Base-by-base conservation (phyloP, 345 rosid genomes). In the Eutrema japonicum region DNA sequence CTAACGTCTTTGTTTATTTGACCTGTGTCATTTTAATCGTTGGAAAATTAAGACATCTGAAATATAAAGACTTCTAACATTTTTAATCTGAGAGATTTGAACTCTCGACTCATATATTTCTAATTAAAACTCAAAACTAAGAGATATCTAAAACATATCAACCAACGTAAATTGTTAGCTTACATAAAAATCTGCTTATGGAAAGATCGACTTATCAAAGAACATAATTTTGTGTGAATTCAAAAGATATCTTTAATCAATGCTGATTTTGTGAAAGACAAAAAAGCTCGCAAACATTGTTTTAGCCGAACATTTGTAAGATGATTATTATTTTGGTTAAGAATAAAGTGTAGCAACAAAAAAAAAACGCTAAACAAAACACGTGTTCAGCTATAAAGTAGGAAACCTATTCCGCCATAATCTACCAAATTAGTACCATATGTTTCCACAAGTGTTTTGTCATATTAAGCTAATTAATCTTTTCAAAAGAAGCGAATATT, bases 341-440 rank as follows among this genome's bases (percentile, higher is more conserved):
- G 32, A 22, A 55, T 3, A 33, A 33, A 55, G 41, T 8, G 22
- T 33, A 55, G 42, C 32, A 16, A 43, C 26, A 22, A 22, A 22
- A 22, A 22, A 18, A 32, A 5, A 32, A 6, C 3, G 45, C 5
- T 41, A 54, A 55, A 26, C 63, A 37, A 16, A 59, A 61, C 41
- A 63, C 35, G 76, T 73, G 64, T 64, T 73, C 40, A 63, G 64
- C 14, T 43, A 43, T 22, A 35, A 46, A 73, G 49, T 35, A 64
- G 4, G 37, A 72, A 63, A 47, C 69, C 1, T 33, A 54, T 64
- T 73, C 40, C 32, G 64, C 77, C 77, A 73, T 37, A 64, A 43
- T 72, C 52, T 54, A 35, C 77, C 77, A 73, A 22, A 1, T 22
- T 72, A 64, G 50, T 50, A 8, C 32, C 52, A 22, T 22, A 22